Base-by-base conservation (phyloP, 139 green algal species). In the Chlamydomonas incerta region DNA sequence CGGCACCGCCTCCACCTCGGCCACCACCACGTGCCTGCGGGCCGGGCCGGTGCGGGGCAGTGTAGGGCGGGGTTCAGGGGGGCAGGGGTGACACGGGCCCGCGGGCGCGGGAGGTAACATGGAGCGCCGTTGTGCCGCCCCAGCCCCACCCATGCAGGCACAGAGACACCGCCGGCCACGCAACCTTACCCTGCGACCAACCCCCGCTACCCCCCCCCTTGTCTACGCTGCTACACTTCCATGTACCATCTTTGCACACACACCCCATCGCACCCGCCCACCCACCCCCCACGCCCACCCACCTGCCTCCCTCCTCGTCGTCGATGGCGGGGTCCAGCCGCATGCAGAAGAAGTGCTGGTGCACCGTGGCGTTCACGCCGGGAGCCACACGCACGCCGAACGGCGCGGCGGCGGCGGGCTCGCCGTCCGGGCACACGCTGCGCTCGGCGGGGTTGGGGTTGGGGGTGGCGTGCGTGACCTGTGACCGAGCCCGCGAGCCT, bases 261-360 rank as follows among this genome's bases (percentile, higher is more conserved):
- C n/a, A n/a, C n/a, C n/a, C n/a, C n/a, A n/a, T n/a, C n/a, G n/a
- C n/a, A n/a, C 70, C 21, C 14, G 21, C 37, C 9, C 37, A 9
- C 17, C 37, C 8, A 15, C 29, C 26, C 72, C n/a, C 72, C 37
- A 15, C 26, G 28, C 63, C 28, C 63, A 35, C 74, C 34, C 77
- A 83, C 77, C 63, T 83, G 60, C 96, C 95, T 15, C 95, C 95
- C 11, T 90, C n/a, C 15, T 60, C 26, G 83, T 94, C 92, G 81
- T 98, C 95, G 0, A 98, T 82, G 0, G 95, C 89, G 50, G 93
- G 93, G 88, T 98, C 94, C 55, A 98, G 71, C 28, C 96, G 87
- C 55, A 92, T 91, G 66, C 90, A 93, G 85, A 98, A 98, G 70
- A 98, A 96, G 92, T 98, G 95, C 92, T 98, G 95, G 90, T 96